Evolutionary conservation across 495 filamentous ascomycete species (phyloP), one percentile per base, ranked within the genome.

Genomic region (Hypoxylon lenormandii): DNA sequence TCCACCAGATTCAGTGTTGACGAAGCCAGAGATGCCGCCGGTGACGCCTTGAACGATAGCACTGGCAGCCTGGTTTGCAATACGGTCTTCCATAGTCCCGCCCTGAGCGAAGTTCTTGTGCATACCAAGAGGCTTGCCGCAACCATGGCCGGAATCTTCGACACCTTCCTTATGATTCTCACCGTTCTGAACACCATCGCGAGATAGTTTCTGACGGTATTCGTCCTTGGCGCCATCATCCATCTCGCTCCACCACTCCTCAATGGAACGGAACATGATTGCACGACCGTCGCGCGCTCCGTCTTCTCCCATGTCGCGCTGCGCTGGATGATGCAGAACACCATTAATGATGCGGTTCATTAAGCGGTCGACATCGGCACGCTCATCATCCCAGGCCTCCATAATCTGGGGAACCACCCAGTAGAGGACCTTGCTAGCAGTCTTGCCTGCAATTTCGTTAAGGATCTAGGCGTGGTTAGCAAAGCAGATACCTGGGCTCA

Each of bases 391-490:
- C 91, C 91, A 95, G 69, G 87, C 90, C 22, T 89, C 83, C 80
- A 97, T 94, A 28, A 97, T 69, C 74, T 94, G 91, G 10, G 93
- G 93, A 37, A 96, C 91, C 10, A 88, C 87, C 90, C 91, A 97
- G 54, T 87, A 86, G 51, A 97, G 77, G 15, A 93, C 83, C 70
- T 88, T 84, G 40, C 88, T 90, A 23, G 93, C 93, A 60, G 93
- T 84, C 64, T 89, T 90, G 28, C 93, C 93, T 13, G 92, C 93
- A 21, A 92, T 87, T 75, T 96, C 92, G 74, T 97, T 97, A 51
- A 97, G 87, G 18, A 93, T 83, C 84, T 86, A 69, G 15, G 4
- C 3, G 8, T 50, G 26, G 47, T 83, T 57, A 83, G 76, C 30
- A 60, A n/a, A 2, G n/a, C 7, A 21, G 36, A 53, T 5, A 22